Percentiles rank a stretch among this genome's conserved stretches.
Evolutionary conservation across 2,329 filamentous ascomycete genomes (phyloP).

Genomic region (Aotearoamyces nothofagi): DNA sequence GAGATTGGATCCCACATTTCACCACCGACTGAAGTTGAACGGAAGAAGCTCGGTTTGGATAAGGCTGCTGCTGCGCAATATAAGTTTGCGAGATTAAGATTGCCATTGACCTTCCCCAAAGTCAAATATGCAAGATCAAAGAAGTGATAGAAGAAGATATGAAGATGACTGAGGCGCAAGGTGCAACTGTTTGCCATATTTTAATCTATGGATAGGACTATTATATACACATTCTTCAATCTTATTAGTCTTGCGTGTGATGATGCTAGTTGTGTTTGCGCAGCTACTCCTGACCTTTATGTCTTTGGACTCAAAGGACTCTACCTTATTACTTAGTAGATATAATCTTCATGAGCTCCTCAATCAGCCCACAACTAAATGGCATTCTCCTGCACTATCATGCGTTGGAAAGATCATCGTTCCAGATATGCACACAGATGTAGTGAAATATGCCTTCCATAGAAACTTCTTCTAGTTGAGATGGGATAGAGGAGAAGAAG

Average conservation of each 20-base stretch:
- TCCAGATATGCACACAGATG: no score
- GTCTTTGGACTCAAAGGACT: no score
- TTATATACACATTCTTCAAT: background rate
- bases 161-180: background rate
- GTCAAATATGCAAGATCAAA: slow-evolving; percentile 11
- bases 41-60: slow-evolving; percentile 36
- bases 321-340: no score
- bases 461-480: no score
- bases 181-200: no score
- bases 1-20: slow-evolving; percentile 58
- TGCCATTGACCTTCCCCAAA: slow-evolving; percentile 78
- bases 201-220: slow-evolving; percentile 1
- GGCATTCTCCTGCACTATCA: no score
- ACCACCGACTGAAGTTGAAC: slow-evolving; percentile 28
- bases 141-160: slow-evolving; percentile 4
- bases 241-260: background rate
- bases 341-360: no score
- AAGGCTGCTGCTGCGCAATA: slow-evolving; percentile 45
- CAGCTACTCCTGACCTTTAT: background rate
- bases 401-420: no score
- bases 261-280: background rate
- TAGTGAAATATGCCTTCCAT: no score
- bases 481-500: no score
- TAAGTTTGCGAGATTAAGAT: slow-evolving; percentile 52
- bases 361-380: no score